Evolutionary conservation across 148 eudicot species (phyloP), one percentile per base, ranked within the genome.

Genomic region (Cornus florida): DNA sequence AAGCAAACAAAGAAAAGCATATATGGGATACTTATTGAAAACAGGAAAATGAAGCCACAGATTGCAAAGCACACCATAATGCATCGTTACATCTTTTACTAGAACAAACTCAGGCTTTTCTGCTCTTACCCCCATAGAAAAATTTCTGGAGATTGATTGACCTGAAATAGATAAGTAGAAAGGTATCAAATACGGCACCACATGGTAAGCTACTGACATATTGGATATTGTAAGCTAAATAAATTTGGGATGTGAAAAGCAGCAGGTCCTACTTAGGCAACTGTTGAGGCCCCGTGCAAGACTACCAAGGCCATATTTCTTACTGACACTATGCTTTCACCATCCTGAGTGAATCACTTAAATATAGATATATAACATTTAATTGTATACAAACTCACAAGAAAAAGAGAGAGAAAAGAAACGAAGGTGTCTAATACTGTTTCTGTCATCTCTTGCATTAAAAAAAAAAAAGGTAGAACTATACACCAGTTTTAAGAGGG

Each of bases 81-180:
- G 17, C 74, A 71, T 71, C 14, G 9, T 43, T 9, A 35, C 38
- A 35, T 35, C 38, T 71, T 48, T 43, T 8, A 48, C 28, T 14
- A 1, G n/a, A 10, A 57, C 1, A 57, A 38, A 23, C 35, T 32
- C 64, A 8, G 60, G 19, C 22, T 57, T 46, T 24, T 77, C 46
- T n/a, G 20, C 41, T 56, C 74, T 35, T 79, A 89, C 89, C 89
- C 85, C 89, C 22, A 46, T 62, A 0, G 78, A 68, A 28, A 78
- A 78, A 77, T 76, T 84, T 72, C 68, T 79, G n/a, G 83, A 69
- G 33, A 38, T 66, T 71, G 83, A 71, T 60, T 74, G 82, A 83
- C 81, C 89, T 83, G 86, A 75, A 68, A 81, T 9, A 66, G 32
- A 78, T 3, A 78, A 41, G 31, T 16, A 59, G 43, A 66, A 77